Conservation (phyloP, 2,329 filamentous ascomycete genomes). For the Didymella sp. region DNA sequence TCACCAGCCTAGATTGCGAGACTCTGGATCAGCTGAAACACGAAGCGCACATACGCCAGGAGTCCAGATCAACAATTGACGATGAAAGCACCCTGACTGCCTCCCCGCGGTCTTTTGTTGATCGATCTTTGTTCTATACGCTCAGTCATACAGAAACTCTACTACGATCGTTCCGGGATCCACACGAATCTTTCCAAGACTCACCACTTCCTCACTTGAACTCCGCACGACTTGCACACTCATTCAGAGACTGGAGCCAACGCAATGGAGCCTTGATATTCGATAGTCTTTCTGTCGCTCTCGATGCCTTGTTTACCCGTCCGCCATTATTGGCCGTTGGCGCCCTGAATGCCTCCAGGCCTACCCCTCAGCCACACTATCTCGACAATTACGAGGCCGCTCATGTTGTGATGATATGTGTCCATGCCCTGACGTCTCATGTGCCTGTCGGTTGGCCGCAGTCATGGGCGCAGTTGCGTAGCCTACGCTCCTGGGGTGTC, state of each 20-base stretch:
- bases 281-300: constrained; percentile 44
- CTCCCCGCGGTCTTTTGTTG: constrained; percentile 34
- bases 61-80: constrained; percentile 20
- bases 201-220: constrained; percentile 48
- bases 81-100: constrained; percentile 30
- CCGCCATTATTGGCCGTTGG: constrained; percentile 40
- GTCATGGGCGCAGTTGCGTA: constrained; percentile 49
- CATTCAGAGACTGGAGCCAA: constrained; percentile 45
- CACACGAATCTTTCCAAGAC: constrained; percentile 27
- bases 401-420: constrained; percentile 51
- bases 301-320: constrained; percentile 44
- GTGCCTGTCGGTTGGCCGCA: constrained; percentile 42
- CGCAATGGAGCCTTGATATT: constrained; percentile 47
- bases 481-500: constrained; percentile 48
- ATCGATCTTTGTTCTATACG: constrained; percentile 45
- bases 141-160: constrained; percentile 44
- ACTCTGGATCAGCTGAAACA: constrained; percentile 42
- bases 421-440: constrained; percentile 50
- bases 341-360: neutral
- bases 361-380: constrained; percentile 25
- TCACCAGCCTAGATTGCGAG: constrained; percentile 36
- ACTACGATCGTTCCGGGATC: constrained; percentile 45
- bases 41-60: constrained; percentile 24
- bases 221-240: constrained; percentile 36
- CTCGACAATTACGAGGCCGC: constrained; percentile 47